A percentile compares a stretch with the other conserved stretches of the same genome.
Evolutionary conservation across 2,329 filamentous ascomycete species (phyloP).

Genomic region (Aspergillus carbonarius): DNA sequence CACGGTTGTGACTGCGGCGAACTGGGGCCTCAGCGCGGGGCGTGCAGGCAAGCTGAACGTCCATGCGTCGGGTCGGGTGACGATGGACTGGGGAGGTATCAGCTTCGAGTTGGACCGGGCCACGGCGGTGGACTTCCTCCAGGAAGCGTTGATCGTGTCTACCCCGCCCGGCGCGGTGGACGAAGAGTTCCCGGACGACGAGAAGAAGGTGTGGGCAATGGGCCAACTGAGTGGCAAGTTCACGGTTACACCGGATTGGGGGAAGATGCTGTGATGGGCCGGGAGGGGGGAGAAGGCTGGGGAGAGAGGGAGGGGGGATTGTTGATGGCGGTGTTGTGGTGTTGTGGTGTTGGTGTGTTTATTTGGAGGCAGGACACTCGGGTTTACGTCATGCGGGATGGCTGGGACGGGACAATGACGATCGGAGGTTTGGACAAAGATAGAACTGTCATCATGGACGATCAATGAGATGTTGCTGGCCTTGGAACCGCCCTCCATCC

Average conservation of each 20-base stretch:
- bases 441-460: neutral
- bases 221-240: slow-evolving; percentile 65
- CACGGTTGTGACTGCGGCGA: slow-evolving; percentile 41
- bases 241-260: slow-evolving; percentile 62
- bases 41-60: slow-evolving; percentile 62
- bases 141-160: slow-evolving; percentile 56
- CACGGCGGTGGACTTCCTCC: slow-evolving; percentile 57
- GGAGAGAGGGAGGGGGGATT: neutral
- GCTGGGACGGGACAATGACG: neutral
- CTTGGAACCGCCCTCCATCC: neutral
- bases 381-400: neutral
- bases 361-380: neutral
- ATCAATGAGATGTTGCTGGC: neutral
- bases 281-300: neutral
- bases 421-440: slow-evolving; percentile 1
- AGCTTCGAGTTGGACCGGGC: slow-evolving; percentile 59
- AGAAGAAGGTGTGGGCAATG: slow-evolving; percentile 54
- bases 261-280: slow-evolving; percentile 44
- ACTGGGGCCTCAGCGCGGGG: slow-evolving; percentile 51
- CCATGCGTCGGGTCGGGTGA: slow-evolving; percentile 61
- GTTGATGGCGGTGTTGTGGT: neutral
- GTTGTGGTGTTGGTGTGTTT: neutral
- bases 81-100: slow-evolving; percentile 63
- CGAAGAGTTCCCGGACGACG: slow-evolving; percentile 27
- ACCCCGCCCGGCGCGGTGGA: slow-evolving; percentile 22